Base-by-base conservation (phyloP, 805 yeast species). In the Candida argentea region DNA sequence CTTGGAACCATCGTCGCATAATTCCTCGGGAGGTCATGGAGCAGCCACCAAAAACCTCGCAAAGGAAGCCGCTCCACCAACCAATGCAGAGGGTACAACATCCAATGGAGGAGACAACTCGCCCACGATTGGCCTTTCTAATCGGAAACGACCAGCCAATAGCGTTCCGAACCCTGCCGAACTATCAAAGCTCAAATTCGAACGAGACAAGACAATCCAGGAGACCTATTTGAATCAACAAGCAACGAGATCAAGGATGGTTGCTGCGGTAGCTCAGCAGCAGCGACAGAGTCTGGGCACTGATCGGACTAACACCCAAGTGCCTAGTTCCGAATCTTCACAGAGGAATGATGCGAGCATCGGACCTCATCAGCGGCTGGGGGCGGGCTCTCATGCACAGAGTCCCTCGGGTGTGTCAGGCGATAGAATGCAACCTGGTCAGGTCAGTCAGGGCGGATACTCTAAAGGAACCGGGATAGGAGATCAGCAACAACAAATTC, bases 131-230 rank as follows among this genome's bases (percentile, higher is more conserved):
- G 72, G 81, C 2, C 41, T 50, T 3, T 63, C 68, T 9, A 16
- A 22, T 11, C 25, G 29, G 14, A 49, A 57, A 56, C 36, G 64
- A 57, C 30, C 63, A 36, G 40, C 35, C 32, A 73, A 71, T 35
- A 71, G 81, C 2, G 43, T 50, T 4, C 66, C 68, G 2, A 71
- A 93, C 0, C 96, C 97, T 0, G 74, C 79, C 8, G 95, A 87
- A 44, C 67, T 89, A 45, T 73, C 95, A 0, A 72, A 72, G 36
- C 56, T 91, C 57, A 89, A 89, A 51, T 73, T 63, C 39, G 95
- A 89, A 38, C 66, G 94, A 33, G 97, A 89, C 44, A 78, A 76
- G 49, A 78, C 91, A 0, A 67, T 81, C 12, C 85, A 86, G 38
- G 93, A 84, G 39, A 81, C 77, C 2, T 73, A 72, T 50, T 53